Conservation (phyloP, 2,329 filamentous ascomycete species). For the Aspergillus brasiliensis region DNA sequence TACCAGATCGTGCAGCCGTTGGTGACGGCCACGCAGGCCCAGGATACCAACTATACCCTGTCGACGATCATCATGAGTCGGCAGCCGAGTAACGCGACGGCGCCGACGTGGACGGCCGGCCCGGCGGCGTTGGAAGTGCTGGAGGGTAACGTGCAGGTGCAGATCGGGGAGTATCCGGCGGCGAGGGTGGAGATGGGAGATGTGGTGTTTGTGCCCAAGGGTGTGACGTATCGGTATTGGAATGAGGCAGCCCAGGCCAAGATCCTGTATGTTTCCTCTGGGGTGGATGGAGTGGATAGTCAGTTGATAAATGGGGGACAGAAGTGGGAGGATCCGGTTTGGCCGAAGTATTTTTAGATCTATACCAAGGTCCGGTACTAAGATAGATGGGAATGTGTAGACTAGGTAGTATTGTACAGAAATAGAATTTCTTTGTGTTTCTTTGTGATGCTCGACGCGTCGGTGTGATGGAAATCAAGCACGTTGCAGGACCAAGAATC, state of each 20-base stretch:
- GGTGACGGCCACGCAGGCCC: slow-evolving; percentile 43
- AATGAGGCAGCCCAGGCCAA: slow-evolving; percentile 29
- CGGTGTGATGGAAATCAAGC: not conserved
- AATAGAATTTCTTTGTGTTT: not conserved
- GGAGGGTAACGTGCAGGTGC: slow-evolving; percentile 39
- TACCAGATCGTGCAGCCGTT: slow-evolving; percentile 52
- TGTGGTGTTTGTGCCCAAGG: slow-evolving; percentile 43
- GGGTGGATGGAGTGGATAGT: slow-evolving; percentile 20
- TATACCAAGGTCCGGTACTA: not conserved
- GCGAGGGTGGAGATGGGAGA: slow-evolving; percentile 39
- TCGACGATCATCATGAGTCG: slow-evolving; percentile 47
- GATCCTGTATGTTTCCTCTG: slow-evolving; percentile 25
- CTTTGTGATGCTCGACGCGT: not conserved
- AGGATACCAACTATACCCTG: slow-evolving; percentile 46
- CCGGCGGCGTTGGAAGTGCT: slow-evolving; percentile 45
- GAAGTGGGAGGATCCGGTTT: not conserved
- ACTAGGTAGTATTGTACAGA: no score
- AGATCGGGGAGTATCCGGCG: slow-evolving; percentile 32
- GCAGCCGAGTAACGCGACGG: slow-evolving; percentile 25
- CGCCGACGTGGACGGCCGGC: slow-evolving; percentile 25
- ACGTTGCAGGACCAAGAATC: not conserved
- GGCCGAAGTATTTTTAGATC: not conserved
- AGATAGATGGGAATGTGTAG: not conserved
- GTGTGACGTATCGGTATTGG: slow-evolving; percentile 39
- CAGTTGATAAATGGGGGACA: slow-evolving; percentile 14